Conservation (phyloP, 1,139 yeast genomes). For the Wickerhamiella pararugosa region DNA sequence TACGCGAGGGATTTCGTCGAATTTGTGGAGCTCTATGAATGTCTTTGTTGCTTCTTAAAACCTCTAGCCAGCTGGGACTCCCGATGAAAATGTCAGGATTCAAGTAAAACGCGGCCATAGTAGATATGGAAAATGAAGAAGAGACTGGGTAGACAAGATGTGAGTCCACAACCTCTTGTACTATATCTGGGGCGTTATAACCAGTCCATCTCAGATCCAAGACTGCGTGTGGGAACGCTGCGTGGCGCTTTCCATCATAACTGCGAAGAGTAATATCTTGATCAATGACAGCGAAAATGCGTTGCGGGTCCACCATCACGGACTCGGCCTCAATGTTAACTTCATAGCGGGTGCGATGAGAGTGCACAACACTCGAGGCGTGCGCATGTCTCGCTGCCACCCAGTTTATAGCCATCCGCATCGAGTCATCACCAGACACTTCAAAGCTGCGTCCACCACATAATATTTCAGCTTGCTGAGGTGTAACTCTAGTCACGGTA, state of each 20-base stretch:
- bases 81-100: constrained; percentile 21
- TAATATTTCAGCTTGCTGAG: constrained; percentile 18
- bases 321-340: background rate
- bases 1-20: background rate
- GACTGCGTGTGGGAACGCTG: constrained; percentile 33
- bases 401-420: constrained; percentile 28
- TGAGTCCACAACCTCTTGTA: constrained; percentile 26
- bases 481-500: constrained; percentile 25
- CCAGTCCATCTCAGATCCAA: constrained; percentile 34
- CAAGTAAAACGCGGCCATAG: constrained; percentile 19
- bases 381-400: constrained; percentile 20
- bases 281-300: constrained; percentile 6
- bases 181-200: constrained; percentile 24
- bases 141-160: constrained; percentile 25
- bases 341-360: constrained; percentile 4
- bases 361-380: constrained; percentile 5
- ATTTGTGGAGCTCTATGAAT: constrained; percentile 21
- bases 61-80: constrained; percentile 25
- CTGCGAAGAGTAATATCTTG: constrained; percentile 6
- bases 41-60: constrained; percentile 22
- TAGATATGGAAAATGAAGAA: constrained; percentile 24
- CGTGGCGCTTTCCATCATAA: constrained; percentile 14
- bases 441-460: constrained; percentile 14
- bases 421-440: constrained; percentile 10
- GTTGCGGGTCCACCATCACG: background rate